A percentile compares a stretch with the other conserved stretches of the same genome.
phyloP scores from a whole-genome alignment of 768 basidiomycete species.

The Naganishia onofrii region DNA sequence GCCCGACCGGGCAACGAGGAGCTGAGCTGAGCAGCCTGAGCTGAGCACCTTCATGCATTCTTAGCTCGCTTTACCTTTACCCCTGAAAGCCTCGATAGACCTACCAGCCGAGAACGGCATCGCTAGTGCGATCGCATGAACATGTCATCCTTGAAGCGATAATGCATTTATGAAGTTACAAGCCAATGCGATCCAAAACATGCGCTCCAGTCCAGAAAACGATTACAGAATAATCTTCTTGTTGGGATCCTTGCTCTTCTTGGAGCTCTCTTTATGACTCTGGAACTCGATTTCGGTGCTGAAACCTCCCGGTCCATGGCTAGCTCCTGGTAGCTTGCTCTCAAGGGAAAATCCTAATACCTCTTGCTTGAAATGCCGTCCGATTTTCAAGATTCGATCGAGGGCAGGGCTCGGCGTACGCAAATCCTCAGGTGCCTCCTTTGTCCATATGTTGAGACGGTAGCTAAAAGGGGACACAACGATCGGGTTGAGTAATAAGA shows the following conservation, averaged over 20 bases:
- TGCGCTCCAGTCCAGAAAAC: background rate
- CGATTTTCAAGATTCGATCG: conserved; percentile 78
- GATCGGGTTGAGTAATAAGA: background rate
- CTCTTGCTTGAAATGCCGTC: conserved; percentile 82
- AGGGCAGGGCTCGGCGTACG: conserved; percentile 59
- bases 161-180: too few relatives aligned
- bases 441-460: conserved; percentile 96
- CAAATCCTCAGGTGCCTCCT: conserved; percentile 63
- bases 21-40: too few relatives aligned
- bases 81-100: too few relatives aligned
- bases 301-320: conserved; percentile 63
- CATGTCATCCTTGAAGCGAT: too few relatives aligned
- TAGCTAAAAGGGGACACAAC: conserved; percentile 64
- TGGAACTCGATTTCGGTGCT: conserved; percentile 92
- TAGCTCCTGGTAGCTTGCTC: conserved; percentile 60
- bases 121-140: too few relatives aligned
- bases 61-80: too few relatives aligned
- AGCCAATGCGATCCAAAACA: too few relatives aligned
- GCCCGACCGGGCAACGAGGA: too few relatives aligned
- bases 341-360: conserved; percentile 77
- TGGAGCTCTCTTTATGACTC: conserved; percentile 92
- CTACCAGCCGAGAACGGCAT: too few relatives aligned
- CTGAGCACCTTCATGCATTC: too few relatives aligned
- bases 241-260: conserved; percentile 68
- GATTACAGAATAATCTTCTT: conserved; percentile 29